A percentile compares a stretch with the other conserved stretches of the same genome.
Evolutionary conservation across 345 rosid genomes (phyloP).

Genomic region (Camelina neglecta): DNA sequence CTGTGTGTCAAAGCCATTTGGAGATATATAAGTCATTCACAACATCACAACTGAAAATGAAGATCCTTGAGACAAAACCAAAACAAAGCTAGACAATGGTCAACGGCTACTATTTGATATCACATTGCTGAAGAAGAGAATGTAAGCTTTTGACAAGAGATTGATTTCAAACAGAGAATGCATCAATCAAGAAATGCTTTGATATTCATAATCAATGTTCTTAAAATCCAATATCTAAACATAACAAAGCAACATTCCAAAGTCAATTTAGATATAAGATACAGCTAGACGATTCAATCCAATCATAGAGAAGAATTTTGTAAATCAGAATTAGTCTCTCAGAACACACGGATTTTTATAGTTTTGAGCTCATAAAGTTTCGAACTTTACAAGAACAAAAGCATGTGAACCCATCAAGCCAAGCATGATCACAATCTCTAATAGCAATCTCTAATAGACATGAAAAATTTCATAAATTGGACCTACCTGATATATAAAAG

Average conservation of each 20-base stretch:
- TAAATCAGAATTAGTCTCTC: not conserved
- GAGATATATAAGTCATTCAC: not conserved
- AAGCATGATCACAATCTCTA: slow-evolving; percentile 23
- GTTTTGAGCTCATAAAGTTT: slow-evolving; percentile 2
- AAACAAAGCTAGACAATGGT: not conserved
- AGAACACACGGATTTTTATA: too few relatives aligned
- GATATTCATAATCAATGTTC: too few relatives aligned
- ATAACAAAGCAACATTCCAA: slow-evolving; percentile 7
- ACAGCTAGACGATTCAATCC: not conserved
- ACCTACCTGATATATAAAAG: slow-evolving; percentile 23
- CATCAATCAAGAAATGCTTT: too few relatives aligned
- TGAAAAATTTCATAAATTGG: not conserved
- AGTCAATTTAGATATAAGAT: not conserved
- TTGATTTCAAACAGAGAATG: too few relatives aligned
- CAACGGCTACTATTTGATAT: not conserved
- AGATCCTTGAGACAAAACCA: not conserved
- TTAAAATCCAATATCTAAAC: not conserved
- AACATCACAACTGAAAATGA: slow-evolving; percentile 5
- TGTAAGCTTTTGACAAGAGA: not conserved
- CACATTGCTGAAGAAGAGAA: not conserved
- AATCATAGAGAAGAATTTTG: not conserved
- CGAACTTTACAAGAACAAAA: not conserved
- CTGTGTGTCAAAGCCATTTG: not conserved
- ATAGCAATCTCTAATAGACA: slow-evolving; percentile 17
- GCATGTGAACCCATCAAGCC: slow-evolving; percentile 14